These are phyloP conservation scores for Canavalia ensiformis DNA, from an alignment of 306 rosid genomes.

Conservation along the genomic window DNA sequence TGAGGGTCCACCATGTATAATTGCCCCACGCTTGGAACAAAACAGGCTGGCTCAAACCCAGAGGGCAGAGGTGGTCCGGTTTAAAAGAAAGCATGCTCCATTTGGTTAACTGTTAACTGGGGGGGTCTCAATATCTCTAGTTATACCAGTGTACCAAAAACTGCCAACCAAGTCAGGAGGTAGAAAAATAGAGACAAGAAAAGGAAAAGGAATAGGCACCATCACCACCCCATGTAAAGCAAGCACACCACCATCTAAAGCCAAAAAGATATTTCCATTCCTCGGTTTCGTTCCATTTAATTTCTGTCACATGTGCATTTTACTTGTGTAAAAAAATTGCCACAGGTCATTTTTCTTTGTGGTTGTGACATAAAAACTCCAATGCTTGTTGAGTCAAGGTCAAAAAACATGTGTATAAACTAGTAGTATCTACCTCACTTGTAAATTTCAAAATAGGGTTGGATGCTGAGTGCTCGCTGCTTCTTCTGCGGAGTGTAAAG, in stretches of 20 bases:
- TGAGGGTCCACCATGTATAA: slow-evolving; percentile 52
- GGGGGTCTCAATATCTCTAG: slow-evolving; percentile 46
- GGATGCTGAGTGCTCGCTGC: slow-evolving; percentile 2
- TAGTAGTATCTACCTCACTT: neutral
- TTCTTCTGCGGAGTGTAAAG: slow-evolving; percentile 34
- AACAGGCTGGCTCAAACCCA: slow-evolving; percentile 49
- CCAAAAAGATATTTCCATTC: slow-evolving; percentile 43
- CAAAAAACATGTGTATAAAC: neutral
- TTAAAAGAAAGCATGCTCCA: slow-evolving; percentile 49
- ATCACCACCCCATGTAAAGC: slow-evolving; percentile 45
- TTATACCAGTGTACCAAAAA: slow-evolving; percentile 47
- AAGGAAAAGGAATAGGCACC: slow-evolving; percentile 44
- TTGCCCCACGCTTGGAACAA: slow-evolving; percentile 47
- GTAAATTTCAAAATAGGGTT: slow-evolving; percentile 41
- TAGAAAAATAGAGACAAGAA: slow-evolving; percentile 43
- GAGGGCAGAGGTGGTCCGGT: slow-evolving; percentile 45
- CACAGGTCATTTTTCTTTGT: slow-evolving; percentile 31
- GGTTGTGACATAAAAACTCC: slow-evolving; percentile 29
- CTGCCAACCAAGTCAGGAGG: slow-evolving; percentile 43
- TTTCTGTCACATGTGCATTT: slow-evolving; percentile 47
- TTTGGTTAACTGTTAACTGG: slow-evolving; percentile 16
- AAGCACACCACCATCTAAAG: slow-evolving; percentile 42
- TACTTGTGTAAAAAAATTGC: slow-evolving; percentile 23
- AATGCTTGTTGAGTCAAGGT: neutral
- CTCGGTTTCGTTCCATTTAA: slow-evolving; percentile 21